Conservation (phyloP, 305 asterid genomes). For the Fraxinus baroniana region DNA sequence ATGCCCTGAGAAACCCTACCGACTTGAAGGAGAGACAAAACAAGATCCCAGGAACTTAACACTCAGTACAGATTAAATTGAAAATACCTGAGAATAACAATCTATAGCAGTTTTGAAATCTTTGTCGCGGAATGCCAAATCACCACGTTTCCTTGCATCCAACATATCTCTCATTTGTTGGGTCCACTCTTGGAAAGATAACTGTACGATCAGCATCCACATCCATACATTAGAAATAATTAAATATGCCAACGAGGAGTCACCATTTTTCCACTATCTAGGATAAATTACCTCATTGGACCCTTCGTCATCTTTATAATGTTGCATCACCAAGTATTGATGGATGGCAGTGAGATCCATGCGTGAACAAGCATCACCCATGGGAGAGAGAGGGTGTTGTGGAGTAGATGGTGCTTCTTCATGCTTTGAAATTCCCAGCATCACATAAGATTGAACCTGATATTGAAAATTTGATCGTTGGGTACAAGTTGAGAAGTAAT, state of each 20-base stretch:
- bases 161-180: constrained; percentile 98
- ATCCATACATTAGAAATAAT: constrained; percentile 14
- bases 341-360: constrained; percentile 98
- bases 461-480: constrained; percentile 15
- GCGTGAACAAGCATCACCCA: constrained; percentile 98
- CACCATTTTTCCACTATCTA: constrained; percentile 15
- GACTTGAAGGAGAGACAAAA: background rate
- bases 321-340: constrained; percentile 83
- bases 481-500: background rate
- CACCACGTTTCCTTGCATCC: constrained; percentile 98
- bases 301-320: constrained; percentile 89
- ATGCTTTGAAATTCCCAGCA: constrained; percentile 84
- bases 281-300: constrained; percentile 72
- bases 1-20: background rate
- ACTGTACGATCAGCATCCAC: constrained; percentile 36
- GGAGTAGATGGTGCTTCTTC: constrained; percentile 89
- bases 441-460: constrained; percentile 86
- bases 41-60: background rate
- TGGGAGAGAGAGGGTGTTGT: constrained; percentile 88
- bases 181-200: constrained; percentile 99
- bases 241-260: constrained; percentile 13
- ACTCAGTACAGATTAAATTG: background rate
- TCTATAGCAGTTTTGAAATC: constrained; percentile 88
- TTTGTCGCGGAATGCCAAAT: constrained; percentile 92
- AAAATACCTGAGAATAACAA: constrained; percentile 88